Conservation (phyloP, 148 eudicot species). For the Amaranthus cruentus region DNA sequence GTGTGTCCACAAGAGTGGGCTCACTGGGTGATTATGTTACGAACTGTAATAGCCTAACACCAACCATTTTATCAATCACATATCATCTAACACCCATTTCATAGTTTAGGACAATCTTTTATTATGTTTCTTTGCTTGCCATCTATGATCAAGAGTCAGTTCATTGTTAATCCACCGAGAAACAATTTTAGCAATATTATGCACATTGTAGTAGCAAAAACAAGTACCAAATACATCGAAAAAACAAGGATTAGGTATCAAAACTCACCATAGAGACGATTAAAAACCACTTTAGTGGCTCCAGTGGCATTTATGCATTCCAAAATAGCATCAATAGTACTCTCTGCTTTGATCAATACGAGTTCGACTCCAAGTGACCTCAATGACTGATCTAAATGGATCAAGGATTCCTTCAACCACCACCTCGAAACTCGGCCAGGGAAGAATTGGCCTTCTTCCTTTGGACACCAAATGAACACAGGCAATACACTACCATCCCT, state of each 20-base stretch:
- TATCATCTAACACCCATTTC: neutral
- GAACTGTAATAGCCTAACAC: too few relatives aligned
- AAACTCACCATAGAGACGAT: constrained; percentile 84
- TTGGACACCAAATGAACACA: constrained; percentile 89
- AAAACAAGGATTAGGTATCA: constrained; percentile 15
- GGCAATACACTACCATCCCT: constrained; percentile 72
- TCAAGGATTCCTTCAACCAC: constrained; percentile 93
- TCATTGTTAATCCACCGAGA: neutral
- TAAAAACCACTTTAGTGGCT: constrained; percentile 78
- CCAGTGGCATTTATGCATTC: constrained; percentile 71
- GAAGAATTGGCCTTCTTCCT: constrained; percentile 86
- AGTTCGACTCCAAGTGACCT: constrained; percentile 77
- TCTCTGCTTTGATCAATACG: constrained; percentile 56
- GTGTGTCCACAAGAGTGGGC: too few relatives aligned
- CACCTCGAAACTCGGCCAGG: constrained; percentile 97
- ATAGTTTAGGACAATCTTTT: neutral
- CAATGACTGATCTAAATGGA: constrained; percentile 64
- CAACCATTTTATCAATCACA: neutral
- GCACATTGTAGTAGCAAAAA: neutral
- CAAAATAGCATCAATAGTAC: constrained; percentile 64
- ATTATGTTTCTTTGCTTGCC: neutral
- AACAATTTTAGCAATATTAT: neutral
- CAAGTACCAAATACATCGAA: neutral
- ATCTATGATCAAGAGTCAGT: neutral
- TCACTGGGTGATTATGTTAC: too few relatives aligned